These are phyloP conservation scores for Apophysomyces sp. DNA, from an alignment of 371 early-diverging fungal species.

Conservation along the genomic window DNA sequence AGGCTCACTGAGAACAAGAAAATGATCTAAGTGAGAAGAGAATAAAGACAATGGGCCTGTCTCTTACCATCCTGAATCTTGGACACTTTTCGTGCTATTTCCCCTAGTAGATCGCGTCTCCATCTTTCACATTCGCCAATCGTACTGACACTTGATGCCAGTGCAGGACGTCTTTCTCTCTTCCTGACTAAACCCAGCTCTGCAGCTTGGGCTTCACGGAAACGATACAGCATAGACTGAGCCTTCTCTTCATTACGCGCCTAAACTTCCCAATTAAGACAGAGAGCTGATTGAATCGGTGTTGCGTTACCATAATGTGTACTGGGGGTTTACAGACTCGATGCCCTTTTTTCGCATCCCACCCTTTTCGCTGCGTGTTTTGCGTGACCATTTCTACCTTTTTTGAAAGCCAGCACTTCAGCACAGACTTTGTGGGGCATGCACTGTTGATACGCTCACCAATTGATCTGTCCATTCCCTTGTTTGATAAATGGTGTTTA, in stretches of 20 bases:
- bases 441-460: too few relatives aligned
- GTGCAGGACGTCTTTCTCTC: constrained; percentile 73
- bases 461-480: too few relatives aligned
- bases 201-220: constrained; percentile 90
- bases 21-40: background rate
- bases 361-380: too few relatives aligned
- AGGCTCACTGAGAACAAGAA: constrained; percentile 56
- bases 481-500: too few relatives aligned
- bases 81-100: constrained; percentile 84
- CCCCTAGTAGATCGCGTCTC: constrained; percentile 86
- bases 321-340: too few relatives aligned
- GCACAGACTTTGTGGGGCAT: too few relatives aligned
- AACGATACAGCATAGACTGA: constrained; percentile 97
- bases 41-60: background rate
- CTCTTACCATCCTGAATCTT: constrained; percentile 87
- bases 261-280: too few relatives aligned
- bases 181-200: constrained; percentile 75
- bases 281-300: too few relatives aligned
- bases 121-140: constrained; percentile 86
- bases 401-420: too few relatives aligned
- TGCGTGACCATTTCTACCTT: too few relatives aligned
- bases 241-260: constrained; percentile 98
- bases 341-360: too few relatives aligned
- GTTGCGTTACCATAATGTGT: too few relatives aligned
- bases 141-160: constrained; percentile 68